Evolutionary conservation across 495 filamentous ascomycete genomes (phyloP).

Genomic region (Haplographium delicatum): DNA sequence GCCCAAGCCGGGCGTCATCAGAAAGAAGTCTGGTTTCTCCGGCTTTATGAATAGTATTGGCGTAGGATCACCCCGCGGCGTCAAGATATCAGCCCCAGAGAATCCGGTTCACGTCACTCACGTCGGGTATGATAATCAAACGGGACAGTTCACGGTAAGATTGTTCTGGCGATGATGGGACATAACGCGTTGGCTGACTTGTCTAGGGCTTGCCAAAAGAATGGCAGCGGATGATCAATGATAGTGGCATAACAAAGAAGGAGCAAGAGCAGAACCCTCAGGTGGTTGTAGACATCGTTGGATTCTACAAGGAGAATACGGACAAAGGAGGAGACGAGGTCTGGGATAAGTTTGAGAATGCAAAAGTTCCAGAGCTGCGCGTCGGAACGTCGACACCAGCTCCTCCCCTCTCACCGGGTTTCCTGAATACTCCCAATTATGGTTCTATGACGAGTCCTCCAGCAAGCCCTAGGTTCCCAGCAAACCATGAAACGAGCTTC

Average conservation of each 20-base stretch:
- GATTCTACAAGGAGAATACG: slow-evolving; percentile 91
- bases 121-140: slow-evolving; percentile 94
- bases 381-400: slow-evolving; percentile 38
- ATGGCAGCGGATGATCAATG: slow-evolving; percentile 93
- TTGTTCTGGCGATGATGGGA: neutral
- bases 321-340: slow-evolving; percentile 75
- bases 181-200: slow-evolving; percentile 12
- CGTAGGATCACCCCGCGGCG: slow-evolving; percentile 81
- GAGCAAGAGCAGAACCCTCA: slow-evolving; percentile 95
- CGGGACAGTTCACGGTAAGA: slow-evolving; percentile 90
- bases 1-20: slow-evolving; percentile 48
- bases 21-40: slow-evolving; percentile 93
- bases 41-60: slow-evolving; percentile 84
- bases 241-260: slow-evolving; percentile 93
- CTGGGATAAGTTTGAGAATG: slow-evolving; percentile 94
- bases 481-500: slow-evolving; percentile 88
- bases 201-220: slow-evolving; percentile 86
- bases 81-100: slow-evolving; percentile 91
- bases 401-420: slow-evolving; percentile 34
- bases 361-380: slow-evolving; percentile 54
- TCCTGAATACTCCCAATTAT: slow-evolving; percentile 42
- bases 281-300: slow-evolving; percentile 89
- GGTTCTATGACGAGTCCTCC: slow-evolving; percentile 65
- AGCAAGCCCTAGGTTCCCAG: slow-evolving; percentile 86
- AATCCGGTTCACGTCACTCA: slow-evolving; percentile 98